Evolutionary conservation across 2,329 filamentous ascomycete species (phyloP), one percentile per base, ranked within the genome.

Genomic region (Fusarium coffeatum): DNA sequence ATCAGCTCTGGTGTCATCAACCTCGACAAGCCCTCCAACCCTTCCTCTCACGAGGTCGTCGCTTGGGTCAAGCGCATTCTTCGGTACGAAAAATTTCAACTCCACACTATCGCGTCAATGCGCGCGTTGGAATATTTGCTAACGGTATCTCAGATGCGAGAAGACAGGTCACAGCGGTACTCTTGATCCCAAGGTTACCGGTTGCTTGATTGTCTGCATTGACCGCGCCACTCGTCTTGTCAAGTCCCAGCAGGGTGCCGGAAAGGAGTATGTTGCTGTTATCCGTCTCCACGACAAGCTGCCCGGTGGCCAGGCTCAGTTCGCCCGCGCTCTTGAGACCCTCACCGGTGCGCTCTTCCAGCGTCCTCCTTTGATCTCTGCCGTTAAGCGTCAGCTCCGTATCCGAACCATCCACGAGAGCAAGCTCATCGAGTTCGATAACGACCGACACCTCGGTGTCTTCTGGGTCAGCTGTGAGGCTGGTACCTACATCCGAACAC

Each of bases 391-490:
- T 77, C 95, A 98, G 86, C 89, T 99, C 68, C 94, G 96, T 88
- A 97, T 99, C 83, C 91, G 96, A 83, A 98, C 95, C 69, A 97
- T 99, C 76, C 92, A 98, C 86, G 94, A 98, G 84, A 97, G 92
- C 89, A 97, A 97, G 85, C 87, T 98, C 58, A 89, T 93, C 79
- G 96, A 99, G 85, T 99, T 98, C 80, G 96, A 99, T 86, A 98
- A 99, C 79, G 95, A 98, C 78, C 91, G 96, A 76, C 94, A 98
- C 81, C 88, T 99, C 40, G 96, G 93, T 82, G 95, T 98, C 59
- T 99, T 99, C 88, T 98, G 96, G 95, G 96, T 98, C 76, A 97
- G 93, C 83, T 99, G 96, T 83, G 96, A 99, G 84, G 96, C 80
- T 55, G 96, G 96, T 80, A 99, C 96, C 71, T 99, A 99, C 83